Conservation (phyloP, 495 filamentous ascomycete genomes). For the Pseudoneurospora amorphoporcata region DNA sequence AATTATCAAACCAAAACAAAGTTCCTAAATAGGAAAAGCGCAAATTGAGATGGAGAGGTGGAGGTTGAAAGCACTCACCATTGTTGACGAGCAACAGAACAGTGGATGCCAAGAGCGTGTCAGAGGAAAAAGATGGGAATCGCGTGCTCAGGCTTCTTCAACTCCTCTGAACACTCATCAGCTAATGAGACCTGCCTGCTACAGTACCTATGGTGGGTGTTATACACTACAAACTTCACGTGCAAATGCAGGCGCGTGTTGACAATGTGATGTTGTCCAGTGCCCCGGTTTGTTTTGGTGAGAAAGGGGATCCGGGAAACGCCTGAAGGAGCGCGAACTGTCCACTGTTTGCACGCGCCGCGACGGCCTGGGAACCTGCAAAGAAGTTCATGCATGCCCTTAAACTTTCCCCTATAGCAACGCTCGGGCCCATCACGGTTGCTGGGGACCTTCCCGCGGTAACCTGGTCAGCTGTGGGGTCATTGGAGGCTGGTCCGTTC, state of each 20-base stretch:
- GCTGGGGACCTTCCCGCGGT: neutral
- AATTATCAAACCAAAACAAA: neutral
- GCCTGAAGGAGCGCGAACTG: neutral
- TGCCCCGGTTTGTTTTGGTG: neutral
- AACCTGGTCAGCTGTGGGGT: neutral
- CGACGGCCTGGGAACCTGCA: neutral
- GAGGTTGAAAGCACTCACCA: conserved; percentile 12
- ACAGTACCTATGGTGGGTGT: neutral
- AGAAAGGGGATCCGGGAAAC: neutral
- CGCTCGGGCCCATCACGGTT: neutral
- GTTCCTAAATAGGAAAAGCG: neutral
- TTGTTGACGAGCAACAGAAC: neutral
- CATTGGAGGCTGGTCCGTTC: neutral
- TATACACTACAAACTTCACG: neutral
- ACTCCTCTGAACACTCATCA: neutral
- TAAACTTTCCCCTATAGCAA: neutral
- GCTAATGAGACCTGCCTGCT: neutral
- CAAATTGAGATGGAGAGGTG: neutral
- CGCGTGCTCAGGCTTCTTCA: conserved; percentile 5
- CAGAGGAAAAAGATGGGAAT: neutral
- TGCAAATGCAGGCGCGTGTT: neutral
- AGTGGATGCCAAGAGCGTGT: neutral
- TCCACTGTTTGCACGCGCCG: neutral
- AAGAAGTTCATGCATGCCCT: neutral
- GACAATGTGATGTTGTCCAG: neutral